These are phyloP conservation scores for Chlorella sorokiniana DNA, from an alignment of 139 green algal genomes.

Conservation along the genomic window DNA sequence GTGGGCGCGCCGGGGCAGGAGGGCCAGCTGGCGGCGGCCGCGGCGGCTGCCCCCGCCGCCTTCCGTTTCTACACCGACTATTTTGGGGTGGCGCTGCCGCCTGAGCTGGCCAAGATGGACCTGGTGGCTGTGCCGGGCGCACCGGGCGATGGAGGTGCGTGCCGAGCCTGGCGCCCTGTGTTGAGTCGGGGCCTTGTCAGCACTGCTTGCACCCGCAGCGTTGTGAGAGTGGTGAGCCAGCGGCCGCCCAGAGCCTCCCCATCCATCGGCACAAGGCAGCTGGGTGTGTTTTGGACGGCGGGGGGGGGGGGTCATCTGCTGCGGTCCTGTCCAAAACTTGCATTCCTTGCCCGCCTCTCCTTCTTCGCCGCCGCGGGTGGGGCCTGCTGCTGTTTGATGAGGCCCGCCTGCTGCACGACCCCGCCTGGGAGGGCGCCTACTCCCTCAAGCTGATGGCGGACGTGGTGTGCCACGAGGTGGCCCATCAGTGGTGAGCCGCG, in stretches of 20 bases:
- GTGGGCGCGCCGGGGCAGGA: not conserved
- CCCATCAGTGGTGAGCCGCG: slow-evolving; percentile 45
- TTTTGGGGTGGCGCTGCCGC: slow-evolving; percentile 34
- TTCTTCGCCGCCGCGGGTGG: slow-evolving; percentile 48
- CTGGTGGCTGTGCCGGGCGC: slow-evolving; percentile 58
- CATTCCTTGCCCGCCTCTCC: not conserved
- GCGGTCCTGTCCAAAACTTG: not conserved
- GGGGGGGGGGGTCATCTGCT: no score
- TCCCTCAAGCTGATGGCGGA: slow-evolving; percentile 2
- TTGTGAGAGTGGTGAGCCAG: no score
- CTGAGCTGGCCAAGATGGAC: slow-evolving; percentile 58
- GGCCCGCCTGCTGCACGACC: slow-evolving; percentile 33
- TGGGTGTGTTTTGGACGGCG: no score
- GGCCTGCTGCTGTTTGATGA: slow-evolving; percentile 66
- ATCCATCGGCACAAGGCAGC: no score
- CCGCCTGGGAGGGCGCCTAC: slow-evolving; percentile 2
- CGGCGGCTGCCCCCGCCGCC: not conserved
- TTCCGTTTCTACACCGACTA: slow-evolving; percentile 40
- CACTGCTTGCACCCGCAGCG: no score
- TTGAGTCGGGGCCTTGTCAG: no score
- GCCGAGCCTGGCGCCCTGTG: no score
- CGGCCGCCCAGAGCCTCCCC: no score
- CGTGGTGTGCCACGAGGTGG: slow-evolving; percentile 56
- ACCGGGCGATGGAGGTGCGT: slow-evolving; percentile 45
- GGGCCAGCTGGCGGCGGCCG: not conserved